These are phyloP conservation scores for Fusarium oxysporum DNA, from an alignment of 2,329 filamentous ascomycete genomes.

Conservation along the genomic window DNA sequence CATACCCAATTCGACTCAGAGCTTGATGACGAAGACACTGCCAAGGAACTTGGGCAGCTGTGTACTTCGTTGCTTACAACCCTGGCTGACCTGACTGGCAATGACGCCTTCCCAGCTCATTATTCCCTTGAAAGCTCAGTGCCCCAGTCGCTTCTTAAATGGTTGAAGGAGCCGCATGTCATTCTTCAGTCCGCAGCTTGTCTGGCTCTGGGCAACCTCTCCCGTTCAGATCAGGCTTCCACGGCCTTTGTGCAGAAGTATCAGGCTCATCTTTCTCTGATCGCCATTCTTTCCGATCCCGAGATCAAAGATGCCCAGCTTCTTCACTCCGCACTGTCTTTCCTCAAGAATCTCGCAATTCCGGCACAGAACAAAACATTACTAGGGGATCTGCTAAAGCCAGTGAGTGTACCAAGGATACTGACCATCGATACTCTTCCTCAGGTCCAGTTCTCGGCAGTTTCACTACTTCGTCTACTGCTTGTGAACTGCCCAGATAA, in stretches of 20 bases:
- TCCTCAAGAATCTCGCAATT: conserved; percentile 74
- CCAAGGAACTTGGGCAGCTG: conserved; percentile 59
- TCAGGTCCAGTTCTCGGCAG: conserved; percentile 70
- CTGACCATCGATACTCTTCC: conserved; percentile 63
- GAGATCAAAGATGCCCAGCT: conserved; percentile 61
- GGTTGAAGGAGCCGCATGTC: conserved; percentile 56
- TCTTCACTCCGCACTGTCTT: conserved; percentile 67
- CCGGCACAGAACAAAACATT: conserved; percentile 64
- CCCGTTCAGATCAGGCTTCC: conserved; percentile 67
- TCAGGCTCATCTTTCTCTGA: conserved; percentile 57
- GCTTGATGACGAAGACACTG: conserved; percentile 60
- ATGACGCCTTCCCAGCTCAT: conserved; percentile 57
- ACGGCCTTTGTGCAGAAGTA: conserved; percentile 60
- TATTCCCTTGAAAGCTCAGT: conserved; percentile 59
- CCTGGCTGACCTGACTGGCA: conserved; percentile 65
- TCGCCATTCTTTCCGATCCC: conserved; percentile 57
- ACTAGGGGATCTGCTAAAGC: conserved; percentile 62
- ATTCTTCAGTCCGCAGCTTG: conserved; percentile 68
- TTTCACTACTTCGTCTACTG: conserved; percentile 68
- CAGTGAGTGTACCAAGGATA: conserved; percentile 62
- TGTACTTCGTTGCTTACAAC: conserved; percentile 62
- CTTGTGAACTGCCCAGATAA: conserved; percentile 65
- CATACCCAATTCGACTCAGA: conserved; percentile 57
- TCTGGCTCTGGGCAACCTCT: conserved; percentile 70
- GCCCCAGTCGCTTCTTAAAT: conserved; percentile 57